Evolutionary conservation across 106 monocot genomes (phyloP).

Genomic region (Acorus calamus): DNA sequence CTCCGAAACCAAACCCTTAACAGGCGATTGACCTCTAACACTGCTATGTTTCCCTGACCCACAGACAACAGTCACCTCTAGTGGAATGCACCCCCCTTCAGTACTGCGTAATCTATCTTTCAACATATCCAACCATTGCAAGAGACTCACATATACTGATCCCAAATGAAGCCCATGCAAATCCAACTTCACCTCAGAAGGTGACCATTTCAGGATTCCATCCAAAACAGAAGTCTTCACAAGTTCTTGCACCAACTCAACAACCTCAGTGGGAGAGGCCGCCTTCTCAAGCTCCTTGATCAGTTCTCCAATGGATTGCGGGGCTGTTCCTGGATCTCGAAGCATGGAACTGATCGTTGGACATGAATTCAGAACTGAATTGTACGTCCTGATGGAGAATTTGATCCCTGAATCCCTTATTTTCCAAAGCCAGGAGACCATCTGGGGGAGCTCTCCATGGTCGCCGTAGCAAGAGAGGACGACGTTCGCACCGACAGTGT

Average conservation of each 20-base stretch:
- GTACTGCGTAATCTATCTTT: slow-evolving; percentile 10
- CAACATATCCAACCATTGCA: slow-evolving; percentile 61
- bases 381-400: slow-evolving; percentile 43
- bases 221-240: slow-evolving; percentile 15
- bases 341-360: slow-evolving; percentile 23
- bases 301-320: slow-evolving; percentile 29
- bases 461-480: slow-evolving; percentile 75
- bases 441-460: slow-evolving; percentile 24
- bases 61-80: slow-evolving; percentile 55
- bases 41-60: slow-evolving; percentile 65
- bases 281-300: slow-evolving; percentile 16
- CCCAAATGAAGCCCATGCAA: slow-evolving; percentile 69
- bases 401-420: slow-evolving; percentile 30
- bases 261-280: slow-evolving; percentile 13
- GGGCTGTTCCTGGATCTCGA: slow-evolving; percentile 15
- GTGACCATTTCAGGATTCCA: slow-evolving; percentile 31
- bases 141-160: slow-evolving; percentile 46
- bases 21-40: slow-evolving; percentile 40
- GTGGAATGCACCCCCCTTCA: slow-evolving; percentile 4
- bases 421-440: slow-evolving; percentile 42
- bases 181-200: slow-evolving; percentile 55
- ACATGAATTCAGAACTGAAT: slow-evolving; percentile 53
- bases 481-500: slow-evolving; percentile 46
- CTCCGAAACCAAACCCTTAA: slow-evolving; percentile 50
- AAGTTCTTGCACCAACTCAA: slow-evolving; percentile 30